Evolutionary conservation across 2,329 filamentous ascomycete genomes (phyloP), one percentile per base, ranked within the genome.

Genomic region (Phaeophleospora eucalypticola): DNA sequence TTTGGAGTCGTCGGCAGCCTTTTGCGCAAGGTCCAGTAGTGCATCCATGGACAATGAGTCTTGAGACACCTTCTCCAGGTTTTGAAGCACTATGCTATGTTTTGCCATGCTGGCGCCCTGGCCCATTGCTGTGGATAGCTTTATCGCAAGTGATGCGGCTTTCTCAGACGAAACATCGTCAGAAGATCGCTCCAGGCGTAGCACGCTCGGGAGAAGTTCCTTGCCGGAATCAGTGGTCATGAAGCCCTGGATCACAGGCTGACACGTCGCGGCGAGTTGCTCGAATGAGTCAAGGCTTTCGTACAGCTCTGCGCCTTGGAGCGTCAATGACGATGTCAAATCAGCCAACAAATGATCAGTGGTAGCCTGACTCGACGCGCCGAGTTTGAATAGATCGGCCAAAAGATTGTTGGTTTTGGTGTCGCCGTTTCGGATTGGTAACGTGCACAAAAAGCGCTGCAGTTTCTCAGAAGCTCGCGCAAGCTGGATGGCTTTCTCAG

Each of bases 111-210:
- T 37, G 6, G 49, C 46, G 4, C 51, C 49, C 14, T 51, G 47
- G 8, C 51, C 53, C 33, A 57, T 54, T 8, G 56, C 52, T 17
- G 56, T 53, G 3, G 58, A 58, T 15, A 62, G 45, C 15, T 48
- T 39, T 3, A 41, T 38, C 1, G 58, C 54, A n/a, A 75, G 51
- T 2, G 60, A 57, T 2, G 64, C 53, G 1, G 73, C 73, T 33
- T 62, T 65, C 18, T 73, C 66, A 2, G 77, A 68, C 9, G 80
- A 60, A n/a, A 72, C 69, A 21, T 80, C 78, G 20, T 72, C 66
- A 1, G 71, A 59, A 18, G 77, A 78, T 49, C 82, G 77, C 4
- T 75, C 70, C 24, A 82, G 68, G 41, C 71, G 72, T 1, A 82
- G 61, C 9, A 83, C 62, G 37, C 70, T 73, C 27, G 74, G 74